phyloP scores from a whole-genome alignment of 441 rosid genomes.

The Bruguiera hainesii region DNA sequence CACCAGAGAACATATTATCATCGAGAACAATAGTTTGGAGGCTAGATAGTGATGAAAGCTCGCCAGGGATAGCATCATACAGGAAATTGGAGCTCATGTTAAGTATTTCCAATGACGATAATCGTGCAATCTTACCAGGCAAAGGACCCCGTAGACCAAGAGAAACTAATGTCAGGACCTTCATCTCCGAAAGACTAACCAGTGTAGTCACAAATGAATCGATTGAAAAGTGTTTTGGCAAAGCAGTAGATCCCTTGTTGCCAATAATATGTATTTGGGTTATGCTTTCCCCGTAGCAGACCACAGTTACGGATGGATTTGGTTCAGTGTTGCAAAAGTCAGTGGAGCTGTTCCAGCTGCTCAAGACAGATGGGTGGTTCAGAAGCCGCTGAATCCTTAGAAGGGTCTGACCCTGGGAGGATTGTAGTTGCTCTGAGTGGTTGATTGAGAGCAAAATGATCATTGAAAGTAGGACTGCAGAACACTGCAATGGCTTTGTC shows the following conservation, averaged over 20 bases:
- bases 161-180: conserved; percentile 78
- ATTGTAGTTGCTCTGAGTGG: conserved; percentile 55
- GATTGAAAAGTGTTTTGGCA: conserved; percentile 69
- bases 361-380: conserved; percentile 55
- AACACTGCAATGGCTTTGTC: conserved; percentile 38
- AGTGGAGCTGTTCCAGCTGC: conserved; percentile 61
- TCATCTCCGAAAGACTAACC: conserved; percentile 64
- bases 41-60: conserved; percentile 49
- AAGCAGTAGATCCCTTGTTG: conserved; percentile 36
- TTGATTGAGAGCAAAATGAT: conserved; percentile 33
- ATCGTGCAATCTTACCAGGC: conserved; percentile 63
- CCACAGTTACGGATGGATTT: conserved; percentile 54
- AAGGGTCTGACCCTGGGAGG: conserved; percentile 70
- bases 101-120: conserved; percentile 70
- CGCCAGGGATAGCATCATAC: conserved; percentile 60
- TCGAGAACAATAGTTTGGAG: conserved; percentile 86
- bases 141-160: conserved; percentile 92
- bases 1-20: conserved; percentile 70
- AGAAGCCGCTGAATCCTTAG: conserved; percentile 64
- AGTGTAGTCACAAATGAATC: conserved; percentile 82
- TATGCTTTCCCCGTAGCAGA: conserved; percentile 73
- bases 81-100: conserved; percentile 81
- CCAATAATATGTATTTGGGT: conserved; percentile 86
- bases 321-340: conserved; percentile 86
- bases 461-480: conserved; percentile 30